Base-by-base conservation (phyloP, 768 basidiomycete genomes). In the Tylopilus rubrobrunneus region DNA sequence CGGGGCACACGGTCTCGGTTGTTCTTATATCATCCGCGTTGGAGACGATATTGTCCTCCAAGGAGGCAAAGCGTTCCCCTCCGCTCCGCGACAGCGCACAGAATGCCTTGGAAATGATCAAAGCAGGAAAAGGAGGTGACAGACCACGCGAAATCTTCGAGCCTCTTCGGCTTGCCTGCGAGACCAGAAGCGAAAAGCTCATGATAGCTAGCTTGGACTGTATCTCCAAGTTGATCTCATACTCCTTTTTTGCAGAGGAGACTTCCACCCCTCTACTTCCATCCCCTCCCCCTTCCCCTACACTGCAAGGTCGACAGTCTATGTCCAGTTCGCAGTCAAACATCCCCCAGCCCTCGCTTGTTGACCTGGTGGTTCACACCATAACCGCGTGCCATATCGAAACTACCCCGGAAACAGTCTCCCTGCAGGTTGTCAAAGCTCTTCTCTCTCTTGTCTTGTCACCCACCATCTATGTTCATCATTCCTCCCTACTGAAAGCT, bases 181-280 rank as follows among this genome's bases (percentile, higher is more conserved):
- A 98, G 76, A 98, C 95, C 5, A 82, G 86, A 48, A 89, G 80
- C 58, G 94, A 98, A 68, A 92, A 92, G 61, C 81, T 98, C 33
- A 91, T 94, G 87, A 92, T 97, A 67, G 91, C 94, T 17, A 96
- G 95, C 62, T 76, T 99, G 68, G 97, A 99, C 71, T 95, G 97
- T 65, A 93, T 98, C 56, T 92, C 93, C 51, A 99, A 99, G 72
- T 83, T 99, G 60, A 91, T 98, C 57, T 95, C 94, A 7, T 92
- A 98, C 71, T 94, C 92, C 25, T 98, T 98, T 81, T 98, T 98
- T 65, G 82, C 83, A 41, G 95, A 97, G 61, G 70, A 80, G 31
- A 72, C 76, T 34, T 68, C 76, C 9, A 53, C 71, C 70, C 33
- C 71, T 61, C 36, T 73, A 5, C 60, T 87, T 47, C 78, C 82